Conservation (phyloP, 139 green algal species). For the Closterium sp. region DNA sequence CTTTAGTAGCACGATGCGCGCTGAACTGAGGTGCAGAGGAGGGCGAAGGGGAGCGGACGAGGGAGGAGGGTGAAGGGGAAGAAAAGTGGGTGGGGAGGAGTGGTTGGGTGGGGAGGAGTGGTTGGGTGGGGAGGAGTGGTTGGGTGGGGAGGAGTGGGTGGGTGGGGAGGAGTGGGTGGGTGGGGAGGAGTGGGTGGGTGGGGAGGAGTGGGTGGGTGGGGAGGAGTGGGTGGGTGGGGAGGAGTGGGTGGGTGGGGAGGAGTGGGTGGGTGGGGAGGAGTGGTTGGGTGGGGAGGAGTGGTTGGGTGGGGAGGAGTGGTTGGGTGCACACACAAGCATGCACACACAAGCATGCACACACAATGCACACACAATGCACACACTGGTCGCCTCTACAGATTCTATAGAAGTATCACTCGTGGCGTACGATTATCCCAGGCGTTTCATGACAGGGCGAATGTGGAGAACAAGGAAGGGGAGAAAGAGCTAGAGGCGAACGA, state of each 20-base stretch:
- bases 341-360: too few species aligned
- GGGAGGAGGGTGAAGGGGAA: background rate
- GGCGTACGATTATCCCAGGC: too few species aligned
- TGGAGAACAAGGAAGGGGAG: background rate
- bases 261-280: too few species aligned
- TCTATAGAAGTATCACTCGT: too few species aligned
- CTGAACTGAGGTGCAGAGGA: conserved; percentile 36
- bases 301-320: too few species aligned
- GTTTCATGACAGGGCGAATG: background rate
- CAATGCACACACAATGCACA: too few species aligned
- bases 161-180: background rate
- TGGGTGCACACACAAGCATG: too few species aligned
- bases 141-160: background rate
- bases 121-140: background rate
- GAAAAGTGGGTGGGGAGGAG: background rate
- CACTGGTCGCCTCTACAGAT: too few species aligned
- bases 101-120: background rate
- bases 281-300: too few species aligned
- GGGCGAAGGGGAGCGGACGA: background rate
- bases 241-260: too few species aligned
- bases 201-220: background rate
- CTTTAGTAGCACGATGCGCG: conserved; percentile 85
- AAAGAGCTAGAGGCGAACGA: too few species aligned
- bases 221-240: too few species aligned
- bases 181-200: background rate